Base-by-base conservation (phyloP, 2,329 filamentous ascomycete genomes). In the Onygenales sp. region DNA sequence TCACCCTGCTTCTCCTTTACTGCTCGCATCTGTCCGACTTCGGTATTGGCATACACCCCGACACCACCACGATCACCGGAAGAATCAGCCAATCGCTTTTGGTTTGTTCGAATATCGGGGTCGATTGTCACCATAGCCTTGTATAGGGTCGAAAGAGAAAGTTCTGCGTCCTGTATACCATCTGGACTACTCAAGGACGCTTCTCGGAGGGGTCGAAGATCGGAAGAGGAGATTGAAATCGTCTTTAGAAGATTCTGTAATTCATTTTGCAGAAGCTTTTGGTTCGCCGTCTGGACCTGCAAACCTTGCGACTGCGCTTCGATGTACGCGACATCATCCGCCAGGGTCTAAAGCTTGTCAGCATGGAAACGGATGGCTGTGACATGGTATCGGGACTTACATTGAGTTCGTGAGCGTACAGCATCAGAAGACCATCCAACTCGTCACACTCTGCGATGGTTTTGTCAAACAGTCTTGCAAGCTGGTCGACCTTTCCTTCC, bases 361-460 rank as follows among this genome's bases (percentile, higher is more conserved):
- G 66, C 59, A 57, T 38, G 35, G 50, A 32, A 32, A 41, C 33
- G 6, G 54, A 45, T 31, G 38, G 17, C 14, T 48, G 43, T 21
- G 38, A 21, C 43, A n/a, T n/a, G n/a, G 36, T n/a, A 27, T 10
- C 32, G 44, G 8, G 31, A 69, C 86, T 75, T 78, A 92, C 88
- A 63, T 89, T 89, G 57, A 98, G 77, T 69, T 98, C 93, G 31
- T 97, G 93, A 46, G 88, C 89, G 69, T 98, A 98, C 36, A 98
- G 74, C 0, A 93, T 98, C 51, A 98, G 75, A 41, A 98, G 77
- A 55, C 94, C 94, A 67, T 98, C 93, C 54, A 98, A 77, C 72
- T 97, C 92, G 62, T 98, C 94, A 64, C 93, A 97, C 72, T 98
- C 93, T 17, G 85, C 81, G 62, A 98, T 90, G n/a, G 90, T 87